A percentile compares a stretch with the other conserved stretches of the same genome.
These are phyloP conservation scores for Quillaja saponaria DNA, from an alignment of 306 rosid species.

Conservation along the genomic window DNA sequence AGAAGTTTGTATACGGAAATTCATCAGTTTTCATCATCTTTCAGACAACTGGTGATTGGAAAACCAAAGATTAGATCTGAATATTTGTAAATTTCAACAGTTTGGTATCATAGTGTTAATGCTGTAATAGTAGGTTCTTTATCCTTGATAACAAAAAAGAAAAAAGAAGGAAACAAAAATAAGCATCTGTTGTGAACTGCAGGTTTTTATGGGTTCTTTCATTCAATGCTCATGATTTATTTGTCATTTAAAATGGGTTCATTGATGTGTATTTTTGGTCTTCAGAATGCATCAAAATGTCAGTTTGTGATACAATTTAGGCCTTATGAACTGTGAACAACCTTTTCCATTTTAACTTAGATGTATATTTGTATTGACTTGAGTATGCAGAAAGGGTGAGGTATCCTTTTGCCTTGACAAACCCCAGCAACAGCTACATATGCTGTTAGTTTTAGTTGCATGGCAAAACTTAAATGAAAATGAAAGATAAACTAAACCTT, in stretches of 20 bases:
- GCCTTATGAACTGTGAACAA: constrained; percentile 22
- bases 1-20: not conserved
- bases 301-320: too few relatives aligned
- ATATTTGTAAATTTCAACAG: not conserved
- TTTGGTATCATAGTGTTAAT: not conserved
- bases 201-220: not conserved
- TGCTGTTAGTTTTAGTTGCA: constrained; percentile 29
- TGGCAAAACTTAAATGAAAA: constrained; percentile 44
- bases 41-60: not conserved
- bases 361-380: constrained; percentile 31
- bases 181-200: constrained; percentile 1
- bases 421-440: constrained; percentile 34
- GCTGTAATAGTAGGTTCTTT: not conserved
- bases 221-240: not conserved
- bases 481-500: constrained; percentile 46
- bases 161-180: too few relatives aligned
- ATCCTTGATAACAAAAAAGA: not conserved
- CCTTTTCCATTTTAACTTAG: constrained; percentile 17
- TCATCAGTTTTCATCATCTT: not conserved
- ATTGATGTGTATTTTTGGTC: not conserved
- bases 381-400: constrained; percentile 5
- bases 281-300: not conserved
- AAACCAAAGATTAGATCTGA: too few relatives aligned
- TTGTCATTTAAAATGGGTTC: not conserved
- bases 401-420: constrained; percentile 17